Conservation (phyloP, 495 filamentous ascomycete genomes). For the Penicillium egyptiacum region DNA sequence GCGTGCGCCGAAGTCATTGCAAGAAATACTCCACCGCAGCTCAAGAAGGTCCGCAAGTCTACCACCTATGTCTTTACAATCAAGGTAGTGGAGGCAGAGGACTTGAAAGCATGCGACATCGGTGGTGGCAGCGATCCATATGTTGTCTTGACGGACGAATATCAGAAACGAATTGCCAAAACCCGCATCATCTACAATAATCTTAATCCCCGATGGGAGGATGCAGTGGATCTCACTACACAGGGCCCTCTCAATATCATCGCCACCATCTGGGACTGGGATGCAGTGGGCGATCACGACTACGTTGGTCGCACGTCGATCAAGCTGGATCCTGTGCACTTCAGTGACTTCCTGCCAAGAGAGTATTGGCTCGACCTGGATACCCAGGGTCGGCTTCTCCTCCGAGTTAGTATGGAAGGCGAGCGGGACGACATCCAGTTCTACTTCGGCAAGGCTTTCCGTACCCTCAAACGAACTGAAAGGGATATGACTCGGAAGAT, state of each 20-base stretch:
- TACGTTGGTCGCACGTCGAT: conserved; percentile 92
- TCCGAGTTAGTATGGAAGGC: conserved; percentile 97
- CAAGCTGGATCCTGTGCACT: conserved; percentile 92
- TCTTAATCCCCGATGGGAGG: conserved; percentile 96
- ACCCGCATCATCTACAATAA: conserved; percentile 89
- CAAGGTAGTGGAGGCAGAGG: conserved; percentile 98
- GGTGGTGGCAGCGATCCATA: conserved; percentile 95
- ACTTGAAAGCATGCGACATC: conserved; percentile 95
- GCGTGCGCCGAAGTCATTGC: conserved; percentile 81
- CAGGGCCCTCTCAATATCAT: conserved; percentile 89
- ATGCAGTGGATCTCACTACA: conserved; percentile 93
- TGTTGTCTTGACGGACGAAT: conserved; percentile 94
- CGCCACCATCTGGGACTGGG: conserved; percentile 98
- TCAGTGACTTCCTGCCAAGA: conserved; percentile 89
- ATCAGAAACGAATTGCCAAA: conserved; percentile 95
- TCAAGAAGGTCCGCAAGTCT: conserved; percentile 56
- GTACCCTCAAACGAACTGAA: conserved; percentile 90
- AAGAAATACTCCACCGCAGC: conserved; percentile 57
- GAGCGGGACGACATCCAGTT: conserved; percentile 98
- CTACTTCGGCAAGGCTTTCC: conserved; percentile 96
- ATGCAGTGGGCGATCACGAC: conserved; percentile 95
- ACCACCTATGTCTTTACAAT: conserved; percentile 96
- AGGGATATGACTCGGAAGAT: conserved; percentile 97
- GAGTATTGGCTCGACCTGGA: conserved; percentile 98
- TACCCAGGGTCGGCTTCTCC: conserved; percentile 84